Evolutionary conservation across 2,329 filamentous ascomycete species (phyloP).

Genomic region (Diplodia scrobiculata): DNA sequence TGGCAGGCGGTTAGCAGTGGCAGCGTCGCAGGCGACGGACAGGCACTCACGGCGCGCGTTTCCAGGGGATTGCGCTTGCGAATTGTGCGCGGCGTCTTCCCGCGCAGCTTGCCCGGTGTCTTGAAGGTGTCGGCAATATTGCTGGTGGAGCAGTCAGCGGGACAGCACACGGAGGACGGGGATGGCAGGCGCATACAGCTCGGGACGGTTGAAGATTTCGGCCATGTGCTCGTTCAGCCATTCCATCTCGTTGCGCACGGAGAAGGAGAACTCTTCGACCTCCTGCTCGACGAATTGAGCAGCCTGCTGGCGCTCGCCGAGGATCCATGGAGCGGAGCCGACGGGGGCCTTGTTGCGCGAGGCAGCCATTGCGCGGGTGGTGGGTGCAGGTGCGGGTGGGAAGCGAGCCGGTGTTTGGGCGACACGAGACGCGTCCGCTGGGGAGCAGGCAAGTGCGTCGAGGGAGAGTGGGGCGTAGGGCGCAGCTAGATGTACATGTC

Average conservation of each 20-base stretch:
- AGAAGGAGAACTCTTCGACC: conserved; percentile 89
- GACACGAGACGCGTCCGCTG: conserved; percentile 4
- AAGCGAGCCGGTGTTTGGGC: conserved; percentile 15
- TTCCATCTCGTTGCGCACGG: conserved; percentile 89
- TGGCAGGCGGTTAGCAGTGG: conserved; percentile 40
- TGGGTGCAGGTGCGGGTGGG: neutral
- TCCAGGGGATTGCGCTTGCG: conserved; percentile 63
- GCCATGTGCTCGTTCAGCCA: conserved; percentile 99
- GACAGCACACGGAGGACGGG: conserved; percentile 26
- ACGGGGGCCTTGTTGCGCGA: conserved; percentile 55
- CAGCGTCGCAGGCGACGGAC: conserved; percentile 53
- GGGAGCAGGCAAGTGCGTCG: neutral
- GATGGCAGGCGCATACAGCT: conserved; percentile 65
- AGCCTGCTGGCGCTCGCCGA: conserved; percentile 78
- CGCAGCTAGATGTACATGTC: conserved; percentile 12
- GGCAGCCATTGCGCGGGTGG: conserved; percentile 32
- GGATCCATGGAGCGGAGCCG: conserved; percentile 82
- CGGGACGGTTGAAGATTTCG: conserved; percentile 83
- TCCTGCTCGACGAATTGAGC: conserved; percentile 76
- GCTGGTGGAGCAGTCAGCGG: conserved; percentile 53
- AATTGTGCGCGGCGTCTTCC: conserved; percentile 74
- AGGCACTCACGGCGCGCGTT: conserved; percentile 64
- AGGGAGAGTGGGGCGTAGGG: neutral
- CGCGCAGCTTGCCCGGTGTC: conserved; percentile 79
- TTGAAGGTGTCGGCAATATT: conserved; percentile 96